Evolutionary conservation across 2,329 filamentous ascomycete genomes (phyloP).

Genomic region (Fusarium musae): DNA sequence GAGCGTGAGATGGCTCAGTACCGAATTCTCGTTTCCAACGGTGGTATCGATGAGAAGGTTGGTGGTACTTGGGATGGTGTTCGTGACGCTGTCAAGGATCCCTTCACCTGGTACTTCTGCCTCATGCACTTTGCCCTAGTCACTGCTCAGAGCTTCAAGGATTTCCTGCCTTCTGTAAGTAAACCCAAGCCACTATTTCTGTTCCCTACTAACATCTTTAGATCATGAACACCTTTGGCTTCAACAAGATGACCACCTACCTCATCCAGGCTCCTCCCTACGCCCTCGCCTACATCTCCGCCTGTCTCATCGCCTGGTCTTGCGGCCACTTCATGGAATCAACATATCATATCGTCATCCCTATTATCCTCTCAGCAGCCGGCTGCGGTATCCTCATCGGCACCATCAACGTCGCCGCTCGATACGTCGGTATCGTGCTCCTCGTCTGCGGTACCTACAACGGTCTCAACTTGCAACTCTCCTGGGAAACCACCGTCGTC

Average conservation of each 20-base stretch:
- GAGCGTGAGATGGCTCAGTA: conserved; percentile 54
- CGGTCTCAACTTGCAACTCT: conserved; percentile 55
- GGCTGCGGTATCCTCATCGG: conserved; percentile 56
- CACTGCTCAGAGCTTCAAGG: conserved; percentile 55
- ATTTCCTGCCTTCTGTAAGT: conserved; percentile 55
- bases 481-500: conserved; percentile 56
- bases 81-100: conserved; percentile 48
- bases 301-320: conserved; percentile 52
- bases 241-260: conserved; percentile 49
- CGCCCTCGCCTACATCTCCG: conserved; percentile 55
- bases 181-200: fast-evolving
- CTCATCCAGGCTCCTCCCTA: conserved; percentile 56
- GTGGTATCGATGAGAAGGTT: conserved; percentile 50
- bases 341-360: conserved; percentile 54
- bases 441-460: conserved; percentile 53
- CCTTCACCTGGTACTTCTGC: conserved; percentile 54
- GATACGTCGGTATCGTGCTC: conserved; percentile 57
- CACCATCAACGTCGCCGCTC: conserved; percentile 54
- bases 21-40: conserved; percentile 50
- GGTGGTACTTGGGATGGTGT: conserved; percentile 54
- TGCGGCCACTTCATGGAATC: conserved; percentile 52
- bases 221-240: conserved; percentile 48
- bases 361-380: conserved; percentile 50
- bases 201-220: background rate
- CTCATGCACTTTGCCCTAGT: conserved; percentile 57